phyloP scores from a whole-genome alignment of 192 early-diverging fungal species.

The Obelidium mucronatum region DNA sequence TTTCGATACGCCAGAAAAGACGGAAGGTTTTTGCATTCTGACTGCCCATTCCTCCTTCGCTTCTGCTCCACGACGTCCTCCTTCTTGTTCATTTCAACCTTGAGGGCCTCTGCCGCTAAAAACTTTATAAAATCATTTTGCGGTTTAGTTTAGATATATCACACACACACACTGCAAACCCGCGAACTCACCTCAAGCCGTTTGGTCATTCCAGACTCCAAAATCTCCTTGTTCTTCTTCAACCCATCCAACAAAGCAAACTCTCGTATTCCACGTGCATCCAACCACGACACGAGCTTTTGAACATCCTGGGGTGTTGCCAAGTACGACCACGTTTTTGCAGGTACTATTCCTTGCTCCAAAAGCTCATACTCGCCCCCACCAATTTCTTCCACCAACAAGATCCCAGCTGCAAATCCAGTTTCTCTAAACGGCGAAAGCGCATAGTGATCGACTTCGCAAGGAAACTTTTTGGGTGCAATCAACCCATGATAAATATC shows the following conservation, averaged over 20 bases:
- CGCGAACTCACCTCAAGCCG: conserved; percentile 38
- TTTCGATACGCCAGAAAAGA: neutral
- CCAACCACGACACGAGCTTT: conserved; percentile 74
- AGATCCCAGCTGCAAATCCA: conserved; percentile 40
- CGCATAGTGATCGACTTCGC: conserved; percentile 26
- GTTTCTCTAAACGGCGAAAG: neutral
- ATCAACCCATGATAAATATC: conserved; percentile 76
- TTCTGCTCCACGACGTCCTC: neutral
- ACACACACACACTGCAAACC: no score
- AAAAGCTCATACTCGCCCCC: conserved; percentile 34
- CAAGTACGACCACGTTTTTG: conserved; percentile 56
- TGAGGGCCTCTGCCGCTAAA: no score
- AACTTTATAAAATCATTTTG: no score
- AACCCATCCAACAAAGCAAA: conserved; percentile 65
- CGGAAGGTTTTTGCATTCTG: neutral
- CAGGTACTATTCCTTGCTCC: conserved; percentile 49
- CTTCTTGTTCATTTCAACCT: no score
- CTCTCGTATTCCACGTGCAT: conserved; percentile 80
- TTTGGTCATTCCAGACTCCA: conserved; percentile 63
- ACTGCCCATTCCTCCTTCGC: neutral
- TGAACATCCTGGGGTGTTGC: conserved; percentile 63
- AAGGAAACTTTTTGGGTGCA: conserved; percentile 41
- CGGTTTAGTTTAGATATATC: no score
- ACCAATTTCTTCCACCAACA: conserved; percentile 60
- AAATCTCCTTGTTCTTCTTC: conserved; percentile 50